Percentiles rank a stretch among this genome's conserved stretches.
These are phyloP conservation scores for Trichophyton verrucosum DNA, from an alignment of 2,329 filamentous ascomycete genomes.

Conservation along the genomic window DNA sequence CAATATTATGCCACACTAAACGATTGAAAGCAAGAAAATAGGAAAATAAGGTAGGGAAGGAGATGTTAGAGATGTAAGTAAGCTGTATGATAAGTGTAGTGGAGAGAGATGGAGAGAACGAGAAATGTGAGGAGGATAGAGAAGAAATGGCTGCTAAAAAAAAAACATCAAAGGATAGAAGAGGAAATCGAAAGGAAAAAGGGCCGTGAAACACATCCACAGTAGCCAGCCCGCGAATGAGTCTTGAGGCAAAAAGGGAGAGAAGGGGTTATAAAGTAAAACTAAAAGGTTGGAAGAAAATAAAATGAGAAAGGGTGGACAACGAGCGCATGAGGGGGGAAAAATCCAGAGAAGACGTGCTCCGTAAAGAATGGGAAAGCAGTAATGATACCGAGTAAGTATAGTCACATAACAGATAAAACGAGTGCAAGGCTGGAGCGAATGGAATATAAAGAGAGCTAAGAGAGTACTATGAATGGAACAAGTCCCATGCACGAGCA, in stretches of 20 bases:
- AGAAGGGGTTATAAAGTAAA: neutral
- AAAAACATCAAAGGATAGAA: neutral
- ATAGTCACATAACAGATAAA: neutral
- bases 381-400: neutral
- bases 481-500: slow-evolving; percentile 86
- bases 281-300: neutral
- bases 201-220: neutral
- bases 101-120: neutral
- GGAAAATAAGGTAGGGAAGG: neutral
- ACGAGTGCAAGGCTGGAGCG: neutral
- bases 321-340: neutral
- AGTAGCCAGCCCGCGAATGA: slow-evolving; percentile 1
- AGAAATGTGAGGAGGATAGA: too few species aligned
- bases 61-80: neutral
- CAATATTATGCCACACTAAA: slow-evolving; percentile 1
- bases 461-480: slow-evolving; percentile 58
- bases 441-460: neutral
- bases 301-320: neutral
- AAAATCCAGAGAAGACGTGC: neutral
- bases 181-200: neutral
- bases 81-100: neutral
- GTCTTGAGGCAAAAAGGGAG: neutral
- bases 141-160: neutral
- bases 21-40: neutral
- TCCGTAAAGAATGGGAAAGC: neutral